Conservation (phyloP, 2,329 filamentous ascomycete genomes). For the Fusarium albidum region DNA sequence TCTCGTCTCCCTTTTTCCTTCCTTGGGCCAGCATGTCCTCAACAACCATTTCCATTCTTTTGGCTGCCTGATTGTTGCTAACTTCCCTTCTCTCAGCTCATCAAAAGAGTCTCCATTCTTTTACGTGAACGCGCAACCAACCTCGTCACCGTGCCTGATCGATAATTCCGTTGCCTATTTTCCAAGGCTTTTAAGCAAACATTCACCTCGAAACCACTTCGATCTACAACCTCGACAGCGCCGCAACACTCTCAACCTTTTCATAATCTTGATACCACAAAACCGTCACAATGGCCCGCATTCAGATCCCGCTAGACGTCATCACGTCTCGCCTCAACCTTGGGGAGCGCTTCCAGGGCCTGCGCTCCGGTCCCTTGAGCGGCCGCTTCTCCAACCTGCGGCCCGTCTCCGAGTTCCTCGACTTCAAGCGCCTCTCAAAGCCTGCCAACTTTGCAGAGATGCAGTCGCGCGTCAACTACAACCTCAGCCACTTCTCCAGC, state of each 20-base stretch:
- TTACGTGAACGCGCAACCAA: conserved; percentile 30
- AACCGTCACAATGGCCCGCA: conserved; percentile 73
- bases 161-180: conserved; percentile 39
- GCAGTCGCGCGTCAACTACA: conserved; percentile 96
- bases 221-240: conserved; percentile 1
- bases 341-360: conserved; percentile 81
- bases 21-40: conserved; percentile 39
- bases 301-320: conserved; percentile 91
- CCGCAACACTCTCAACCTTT: conserved; percentile 14
- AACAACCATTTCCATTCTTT: conserved; percentile 9
- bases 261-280: conserved; percentile 16
- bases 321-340: conserved; percentile 92
- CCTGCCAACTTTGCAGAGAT: conserved; percentile 89
- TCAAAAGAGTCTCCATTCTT: conserved; percentile 32
- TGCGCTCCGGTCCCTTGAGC: conserved; percentile 80
- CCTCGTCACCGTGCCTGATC: conserved; percentile 32
- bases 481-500: conserved; percentile 95
- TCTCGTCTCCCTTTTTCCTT: conserved; percentile 29
- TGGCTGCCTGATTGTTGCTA: conserved; percentile 28
- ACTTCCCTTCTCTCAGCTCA: conserved; percentile 25
- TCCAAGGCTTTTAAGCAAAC: conserved; percentile 29
- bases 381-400: conserved; percentile 91
- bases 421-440: conserved; percentile 95
- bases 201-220: conserved; percentile 13
- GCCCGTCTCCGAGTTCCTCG: conserved; percentile 91